These are phyloP conservation scores for Moesziomyces parantarcticus DNA, from an alignment of 1,284 basidiomycete genomes.

Conservation along the genomic window DNA sequence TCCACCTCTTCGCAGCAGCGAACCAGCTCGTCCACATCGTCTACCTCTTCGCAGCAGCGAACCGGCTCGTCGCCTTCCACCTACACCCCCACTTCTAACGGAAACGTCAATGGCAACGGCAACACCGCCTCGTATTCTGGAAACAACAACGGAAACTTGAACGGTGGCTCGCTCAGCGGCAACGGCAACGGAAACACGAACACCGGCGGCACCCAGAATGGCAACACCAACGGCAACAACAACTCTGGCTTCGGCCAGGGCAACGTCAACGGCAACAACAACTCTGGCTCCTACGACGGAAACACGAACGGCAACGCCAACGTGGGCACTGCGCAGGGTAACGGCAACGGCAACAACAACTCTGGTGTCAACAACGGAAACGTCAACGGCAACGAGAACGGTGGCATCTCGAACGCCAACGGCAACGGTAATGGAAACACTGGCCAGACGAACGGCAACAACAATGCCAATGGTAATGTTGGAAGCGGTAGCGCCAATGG, in stretches of 20 bases:
- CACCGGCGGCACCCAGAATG: slow-evolving; percentile 4
- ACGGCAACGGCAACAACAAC: slow-evolving; percentile 11
- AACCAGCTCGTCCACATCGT: slow-evolving; percentile 7
- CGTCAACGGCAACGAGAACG: slow-evolving; percentile 8
- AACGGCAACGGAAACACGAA: slow-evolving; percentile 17
- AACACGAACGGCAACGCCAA: slow-evolving; percentile 10
- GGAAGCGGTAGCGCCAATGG: not conserved
- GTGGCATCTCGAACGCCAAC: slow-evolving; percentile 2
- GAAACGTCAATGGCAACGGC: slow-evolving; percentile 13
- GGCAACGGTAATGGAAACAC: slow-evolving; percentile 2
- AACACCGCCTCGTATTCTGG: slow-evolving; percentile 7
- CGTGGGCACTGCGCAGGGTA: slow-evolving; percentile 1
- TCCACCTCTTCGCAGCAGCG: no score
- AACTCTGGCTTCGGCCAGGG: slow-evolving; percentile 15
- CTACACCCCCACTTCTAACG: not conserved
- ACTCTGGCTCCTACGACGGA: slow-evolving; percentile 5
- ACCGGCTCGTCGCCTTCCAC: not conserved
- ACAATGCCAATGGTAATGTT: not conserved
- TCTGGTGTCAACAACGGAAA: slow-evolving; percentile 8
- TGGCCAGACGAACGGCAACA: not conserved
- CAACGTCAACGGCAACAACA: slow-evolving; percentile 12
- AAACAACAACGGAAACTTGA: slow-evolving; percentile 1
- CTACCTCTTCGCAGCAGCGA: slow-evolving; percentile 1
- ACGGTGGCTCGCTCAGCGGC: slow-evolving; percentile 6
- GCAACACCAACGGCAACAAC: slow-evolving; percentile 12